Evolutionary conservation across 73 alveolate genomes (phyloP).

Genomic region (Paramecium pentaurelia): DNA sequence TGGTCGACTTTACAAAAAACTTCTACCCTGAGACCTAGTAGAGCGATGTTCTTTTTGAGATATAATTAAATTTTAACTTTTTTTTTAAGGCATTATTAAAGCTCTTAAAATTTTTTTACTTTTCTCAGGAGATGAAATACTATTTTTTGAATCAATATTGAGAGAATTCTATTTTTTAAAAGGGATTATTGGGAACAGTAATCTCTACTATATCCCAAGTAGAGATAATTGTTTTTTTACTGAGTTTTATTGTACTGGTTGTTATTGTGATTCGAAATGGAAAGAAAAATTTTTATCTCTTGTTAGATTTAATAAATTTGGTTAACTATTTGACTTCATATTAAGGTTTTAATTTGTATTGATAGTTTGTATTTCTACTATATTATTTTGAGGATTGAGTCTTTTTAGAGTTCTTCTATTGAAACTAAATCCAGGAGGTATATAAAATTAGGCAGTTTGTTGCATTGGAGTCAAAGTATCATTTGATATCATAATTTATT

Average conservation of each 20-base stretch:
- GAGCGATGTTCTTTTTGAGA: neutral
- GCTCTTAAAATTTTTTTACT: neutral
- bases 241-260: neutral
- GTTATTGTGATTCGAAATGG: neutral
- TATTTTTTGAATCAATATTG: neutral
- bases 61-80: neutral
- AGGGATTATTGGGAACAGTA: neutral
- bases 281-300: neutral
- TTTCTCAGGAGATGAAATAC: neutral
- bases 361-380: neutral
- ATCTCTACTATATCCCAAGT: neutral
- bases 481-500: neutral
- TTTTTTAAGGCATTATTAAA: neutral
- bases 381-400: neutral
- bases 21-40: neutral
- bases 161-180: neutral
- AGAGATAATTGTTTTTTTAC: neutral
- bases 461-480: neutral
- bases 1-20: neutral
- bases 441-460: neutral
- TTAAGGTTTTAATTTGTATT: neutral
- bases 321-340: neutral
- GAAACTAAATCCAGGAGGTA: neutral
- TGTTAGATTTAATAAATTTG: neutral
- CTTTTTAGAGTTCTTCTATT: neutral